Evolutionary conservation across 1,139 yeast genomes (phyloP).

Genomic region (Taphrina communis): DNA sequence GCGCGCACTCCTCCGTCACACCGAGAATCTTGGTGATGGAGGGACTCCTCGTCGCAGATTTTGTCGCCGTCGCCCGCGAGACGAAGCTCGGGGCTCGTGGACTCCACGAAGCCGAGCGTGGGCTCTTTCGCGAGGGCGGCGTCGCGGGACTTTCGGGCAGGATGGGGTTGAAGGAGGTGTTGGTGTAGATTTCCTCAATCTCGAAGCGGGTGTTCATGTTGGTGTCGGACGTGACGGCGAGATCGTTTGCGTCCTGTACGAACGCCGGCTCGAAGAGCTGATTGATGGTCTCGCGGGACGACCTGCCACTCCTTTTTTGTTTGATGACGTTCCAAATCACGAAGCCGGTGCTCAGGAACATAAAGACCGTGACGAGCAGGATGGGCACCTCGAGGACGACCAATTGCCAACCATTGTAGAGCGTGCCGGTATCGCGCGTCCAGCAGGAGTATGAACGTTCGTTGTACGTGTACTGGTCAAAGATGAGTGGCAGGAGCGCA

Average conservation of each 20-base stretch:
- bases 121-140: conserved; percentile 20
- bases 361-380: conserved; percentile 28
- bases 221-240: conserved; percentile 22
- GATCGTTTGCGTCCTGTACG: conserved; percentile 6
- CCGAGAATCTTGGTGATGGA: neutral
- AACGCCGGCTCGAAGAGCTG: conserved; percentile 33
- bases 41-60: neutral
- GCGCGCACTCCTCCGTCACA: conserved; percentile 7
- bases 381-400: conserved; percentile 29
- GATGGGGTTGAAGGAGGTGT: conserved; percentile 1
- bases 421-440: conserved; percentile 21
- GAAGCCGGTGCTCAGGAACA: conserved; percentile 28
- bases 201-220: conserved; percentile 27
- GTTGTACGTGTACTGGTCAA: conserved; percentile 19
- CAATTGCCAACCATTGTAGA: conserved; percentile 32
- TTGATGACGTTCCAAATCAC: conserved; percentile 19
- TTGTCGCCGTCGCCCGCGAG: conserved; percentile 1
- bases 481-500: conserved; percentile 21
- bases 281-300: conserved; percentile 22
- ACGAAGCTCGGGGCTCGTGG: conserved; percentile 7
- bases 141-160: conserved; percentile 1
- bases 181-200: conserved; percentile 21
- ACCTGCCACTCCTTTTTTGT: conserved; percentile 5
- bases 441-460: conserved; percentile 30
- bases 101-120: conserved; percentile 7